Conservation (phyloP, 129 eudicot species). For the Flaveria trinervia region DNA sequence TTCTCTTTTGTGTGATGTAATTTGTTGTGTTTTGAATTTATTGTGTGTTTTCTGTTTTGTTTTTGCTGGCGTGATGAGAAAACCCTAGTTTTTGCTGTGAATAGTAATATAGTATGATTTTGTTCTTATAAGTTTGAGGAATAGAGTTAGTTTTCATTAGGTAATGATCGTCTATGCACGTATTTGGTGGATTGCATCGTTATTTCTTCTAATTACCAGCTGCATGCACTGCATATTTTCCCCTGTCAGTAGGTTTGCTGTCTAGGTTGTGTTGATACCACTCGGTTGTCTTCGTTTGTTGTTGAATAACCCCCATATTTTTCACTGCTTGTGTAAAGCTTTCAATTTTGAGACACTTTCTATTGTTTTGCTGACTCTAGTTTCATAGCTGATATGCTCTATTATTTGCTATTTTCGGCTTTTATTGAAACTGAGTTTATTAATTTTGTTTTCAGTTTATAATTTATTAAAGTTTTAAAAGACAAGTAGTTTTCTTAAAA, state of each 20-base stretch:
- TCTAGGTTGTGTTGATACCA: background rate
- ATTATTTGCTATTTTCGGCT: no score
- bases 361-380: background rate
- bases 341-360: background rate
- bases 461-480: background rate
- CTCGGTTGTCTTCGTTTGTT: background rate
- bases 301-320: background rate
- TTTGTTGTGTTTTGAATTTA: background rate
- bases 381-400: background rate
- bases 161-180: background rate
- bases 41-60: background rate
- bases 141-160: background rate
- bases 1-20: background rate
- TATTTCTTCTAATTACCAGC: background rate
- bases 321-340: background rate
- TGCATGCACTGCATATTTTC: background rate
- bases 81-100: constrained; percentile 26
- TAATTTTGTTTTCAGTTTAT: background rate
- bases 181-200: background rate
- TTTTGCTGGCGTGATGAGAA: background rate
- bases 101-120: background rate
- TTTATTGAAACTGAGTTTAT: background rate
- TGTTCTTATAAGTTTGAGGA: background rate
- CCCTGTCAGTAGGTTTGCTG: background rate
- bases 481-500: background rate